Evolutionary conservation across 331 rosid genomes (phyloP).

Genomic region (Saraca asoca): DNA sequence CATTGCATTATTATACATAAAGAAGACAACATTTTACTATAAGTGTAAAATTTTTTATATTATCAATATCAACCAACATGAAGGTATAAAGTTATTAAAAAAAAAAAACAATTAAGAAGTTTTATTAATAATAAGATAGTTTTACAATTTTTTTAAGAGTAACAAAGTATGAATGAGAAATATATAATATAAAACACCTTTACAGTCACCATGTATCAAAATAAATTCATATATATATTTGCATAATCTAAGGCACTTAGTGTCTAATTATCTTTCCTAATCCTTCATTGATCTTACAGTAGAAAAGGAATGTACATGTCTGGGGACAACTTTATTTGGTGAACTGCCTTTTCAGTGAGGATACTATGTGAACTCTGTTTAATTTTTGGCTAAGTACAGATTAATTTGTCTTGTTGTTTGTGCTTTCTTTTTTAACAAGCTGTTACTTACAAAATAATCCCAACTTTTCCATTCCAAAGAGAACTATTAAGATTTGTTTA

Average conservation of each 20-base stretch:
- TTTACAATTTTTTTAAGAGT: too few species aligned
- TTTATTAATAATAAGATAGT: too few species aligned
- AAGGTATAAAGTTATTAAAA: too few species aligned
- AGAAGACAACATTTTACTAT: background rate
- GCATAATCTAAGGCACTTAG: slow-evolving; percentile 4
- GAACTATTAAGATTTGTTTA: slow-evolving; percentile 47
- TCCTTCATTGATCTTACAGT: slow-evolving; percentile 37
- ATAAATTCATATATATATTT: too few species aligned
- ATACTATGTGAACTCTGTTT: slow-evolving; percentile 46
- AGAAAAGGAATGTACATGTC: slow-evolving; percentile 58
- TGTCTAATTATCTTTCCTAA: slow-evolving; percentile 35
- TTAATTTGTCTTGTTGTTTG: slow-evolving; percentile 77
- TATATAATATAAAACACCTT: too few species aligned
- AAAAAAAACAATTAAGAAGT: too few species aligned
- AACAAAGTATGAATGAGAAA: too few species aligned
- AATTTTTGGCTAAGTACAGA: slow-evolving; percentile 51
- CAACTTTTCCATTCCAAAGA: slow-evolving; percentile 45
- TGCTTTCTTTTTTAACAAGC: slow-evolving; percentile 47
- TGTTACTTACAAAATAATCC: slow-evolving; percentile 43
- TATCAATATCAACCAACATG: too few species aligned
- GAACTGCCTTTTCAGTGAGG: slow-evolving; percentile 52
- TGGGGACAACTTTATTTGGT: slow-evolving; percentile 47
- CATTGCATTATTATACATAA: slow-evolving; percentile 21
- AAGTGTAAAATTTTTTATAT: too few species aligned
- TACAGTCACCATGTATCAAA: too few species aligned